Evolutionary conservation across 768 basidiomycete genomes (phyloP), one percentile per base, ranked within the genome.

Genomic region (Tricholoma hemisulphureum): DNA sequence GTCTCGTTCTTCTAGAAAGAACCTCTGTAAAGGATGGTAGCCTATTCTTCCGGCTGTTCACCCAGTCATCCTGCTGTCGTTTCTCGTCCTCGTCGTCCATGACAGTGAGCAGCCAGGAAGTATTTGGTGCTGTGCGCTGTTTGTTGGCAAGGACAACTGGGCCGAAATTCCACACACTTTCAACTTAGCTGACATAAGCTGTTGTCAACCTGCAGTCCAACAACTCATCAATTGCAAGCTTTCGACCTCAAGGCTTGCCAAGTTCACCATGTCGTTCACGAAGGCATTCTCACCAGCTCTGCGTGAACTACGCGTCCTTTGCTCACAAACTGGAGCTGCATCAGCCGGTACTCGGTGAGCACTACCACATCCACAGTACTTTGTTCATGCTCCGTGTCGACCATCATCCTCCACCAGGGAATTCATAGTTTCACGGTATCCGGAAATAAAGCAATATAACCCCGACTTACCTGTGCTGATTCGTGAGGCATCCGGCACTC

Each of bases 11-110:
- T 65, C 96, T 82, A 18, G 91, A 91, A 26, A 98, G 82, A 49
- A 98, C 95, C 77, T 98, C 94, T 21, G 86, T 84, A 66, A 93
- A 92, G 28, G 91, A 87, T n/a, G 91, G 91, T 13, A 93, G 80
- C 66, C 91, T 83, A 68, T 90, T 84, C 75, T 81, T 81, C 71
- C 90, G 84, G 70, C 77, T 85, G 60, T 73, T 79, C 4, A 82
- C 80, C 88, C 86, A 89, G 64, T 92, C 90, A 72, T 92, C 89
- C 63, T 89, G 86, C 55, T 71, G 76, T 54, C 75, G 73, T 65
- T 80, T 83, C 67, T 85, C 83, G 67, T 79, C 78, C 73, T 80
- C 83, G 73, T 81, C 79, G 73, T 81, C 79, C 83, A 83, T 83
- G 60, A 62, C 64, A 56, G 59, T 39, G 53, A 63, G 56, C 58